phyloP scores from a whole-genome alignment of 2,329 filamentous ascomycete species.

The Amesomyces nigricolor region DNA sequence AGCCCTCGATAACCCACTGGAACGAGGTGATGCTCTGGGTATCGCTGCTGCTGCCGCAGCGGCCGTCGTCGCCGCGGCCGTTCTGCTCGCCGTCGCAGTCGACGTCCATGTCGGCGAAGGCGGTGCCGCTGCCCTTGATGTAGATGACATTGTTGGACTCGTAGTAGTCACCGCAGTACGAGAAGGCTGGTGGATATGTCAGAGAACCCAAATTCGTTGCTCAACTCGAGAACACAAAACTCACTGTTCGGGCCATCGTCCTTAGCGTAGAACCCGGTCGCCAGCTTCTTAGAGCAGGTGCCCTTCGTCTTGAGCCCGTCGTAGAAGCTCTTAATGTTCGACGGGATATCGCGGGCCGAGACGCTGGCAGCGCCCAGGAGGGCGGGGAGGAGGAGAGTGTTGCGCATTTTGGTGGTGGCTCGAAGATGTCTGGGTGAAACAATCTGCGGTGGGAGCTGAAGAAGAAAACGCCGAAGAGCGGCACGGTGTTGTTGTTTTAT shows the following conservation, averaged over 20 bases:
- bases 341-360: slow-evolving; percentile 11
- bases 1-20: slow-evolving; percentile 32
- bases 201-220: neutral
- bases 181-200: slow-evolving; percentile 21
- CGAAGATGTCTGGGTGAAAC: neutral
- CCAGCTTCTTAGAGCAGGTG: slow-evolving; percentile 25
- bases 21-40: slow-evolving; percentile 43
- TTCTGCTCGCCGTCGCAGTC: slow-evolving; percentile 51
- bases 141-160: slow-evolving; percentile 37
- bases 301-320: slow-evolving; percentile 5
- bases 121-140: slow-evolving; percentile 34
- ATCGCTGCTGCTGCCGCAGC: slow-evolving; percentile 40
- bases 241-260: slow-evolving; percentile 28
- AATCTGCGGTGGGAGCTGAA: neutral
- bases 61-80: slow-evolving; percentile 35
- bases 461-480: neutral
- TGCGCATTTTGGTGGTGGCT: slow-evolving; percentile 3
- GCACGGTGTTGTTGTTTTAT: neutral
- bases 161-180: slow-evolving; percentile 42
- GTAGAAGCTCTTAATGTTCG: slow-evolving; percentile 9
- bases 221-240: neutral
- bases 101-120: slow-evolving; percentile 50
- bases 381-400: slow-evolving; percentile 4
- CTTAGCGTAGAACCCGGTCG: slow-evolving; percentile 31
- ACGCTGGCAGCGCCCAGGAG: slow-evolving; percentile 4